Base-by-base conservation (phyloP, 179 eudicot genomes). In the Silene coronaria region DNA sequence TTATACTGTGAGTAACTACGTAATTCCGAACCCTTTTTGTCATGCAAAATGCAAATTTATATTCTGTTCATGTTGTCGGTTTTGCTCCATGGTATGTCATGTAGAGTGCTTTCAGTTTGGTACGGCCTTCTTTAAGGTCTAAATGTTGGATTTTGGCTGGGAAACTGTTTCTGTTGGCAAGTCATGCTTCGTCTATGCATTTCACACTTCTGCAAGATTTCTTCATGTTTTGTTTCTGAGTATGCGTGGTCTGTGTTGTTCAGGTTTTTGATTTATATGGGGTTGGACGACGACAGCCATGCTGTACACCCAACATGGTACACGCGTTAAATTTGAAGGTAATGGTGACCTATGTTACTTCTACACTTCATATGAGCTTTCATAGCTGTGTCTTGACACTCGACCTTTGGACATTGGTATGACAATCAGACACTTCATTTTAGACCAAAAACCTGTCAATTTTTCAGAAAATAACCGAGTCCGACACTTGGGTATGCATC, bases 231-330 rank as follows among this genome's bases (percentile, higher is more conserved):
- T 30, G 13, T 46, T 69, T 48, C 30, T 19, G 3, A 23, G 16
- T 38, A 65, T 32, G 24, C 22, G 28, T 70, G 22, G 23, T 23
- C 71, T 73, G 23, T 27, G 68, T 67, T 34, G 6, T 75, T 76
- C 80, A 93, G 98, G 91, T 88, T 64, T 83, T 86, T 77, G 93
- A 93, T 77, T 76, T 87, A 19, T 94, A 94, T 82, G 97, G 97
- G 79, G 91, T 92, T 85, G 90, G 98, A 76, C 71, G 71, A 74
- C 79, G 91, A 67, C 84, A 82, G 78, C 88, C 88, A 75, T 84
- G 83, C 77, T 78, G 88, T 63, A 82, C 91, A 0, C 85, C 96
- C 24, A 85, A 90, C 77, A 82, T 93, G 22, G 51, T 83, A 67
- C 81, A 87, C 78, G 88, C 86, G 69, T 84, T 90, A 62, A 84